These are phyloP conservation scores for Diutina scorzettiae DNA, from an alignment of 1,139 yeast genomes.

Conservation along the genomic window DNA sequence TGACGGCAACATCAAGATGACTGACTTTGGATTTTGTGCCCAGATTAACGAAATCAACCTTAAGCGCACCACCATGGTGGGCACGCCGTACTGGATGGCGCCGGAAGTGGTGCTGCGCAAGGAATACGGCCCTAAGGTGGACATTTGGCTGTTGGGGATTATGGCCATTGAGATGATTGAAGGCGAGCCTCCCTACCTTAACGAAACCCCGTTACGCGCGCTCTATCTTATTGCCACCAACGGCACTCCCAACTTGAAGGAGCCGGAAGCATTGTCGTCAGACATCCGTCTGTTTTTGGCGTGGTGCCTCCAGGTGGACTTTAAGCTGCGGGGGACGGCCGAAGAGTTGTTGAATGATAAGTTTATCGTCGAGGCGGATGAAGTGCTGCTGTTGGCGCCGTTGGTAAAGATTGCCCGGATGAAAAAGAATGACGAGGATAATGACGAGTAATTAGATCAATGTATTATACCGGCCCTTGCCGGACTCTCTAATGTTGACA, in stretches of 20 bases:
- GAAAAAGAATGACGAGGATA: conserved; percentile 48
- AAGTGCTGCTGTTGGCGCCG: conserved; percentile 68
- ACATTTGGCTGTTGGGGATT: conserved; percentile 94
- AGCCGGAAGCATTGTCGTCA: conserved; percentile 68
- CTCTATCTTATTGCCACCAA: conserved; percentile 87
- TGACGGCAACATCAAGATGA: conserved; percentile 82
- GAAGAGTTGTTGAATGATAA: conserved; percentile 59
- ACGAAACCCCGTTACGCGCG: conserved; percentile 89
- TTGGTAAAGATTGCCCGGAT: conserved; percentile 77
- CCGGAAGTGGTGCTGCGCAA: conserved; percentile 93
- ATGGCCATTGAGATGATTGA: conserved; percentile 98
- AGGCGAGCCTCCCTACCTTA: conserved; percentile 96
- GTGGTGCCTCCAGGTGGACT: conserved; percentile 76
- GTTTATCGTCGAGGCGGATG: conserved; percentile 65
- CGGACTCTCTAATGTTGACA: no score
- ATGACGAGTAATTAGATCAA: neutral
- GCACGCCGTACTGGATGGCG: conserved; percentile 99
- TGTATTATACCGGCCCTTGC: neutral
- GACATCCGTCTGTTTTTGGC: conserved; percentile 59
- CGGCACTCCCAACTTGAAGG: conserved; percentile 89
- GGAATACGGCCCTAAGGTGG: conserved; percentile 95
- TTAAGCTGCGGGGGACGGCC: conserved; percentile 76
- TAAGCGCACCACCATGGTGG: conserved; percentile 95
- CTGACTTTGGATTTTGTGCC: conserved; percentile 90
- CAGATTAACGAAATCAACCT: conserved; percentile 78